phyloP scores from a whole-genome alignment of 495 filamentous ascomycete genomes.

The Hypomontagnella monticulosa region DNA sequence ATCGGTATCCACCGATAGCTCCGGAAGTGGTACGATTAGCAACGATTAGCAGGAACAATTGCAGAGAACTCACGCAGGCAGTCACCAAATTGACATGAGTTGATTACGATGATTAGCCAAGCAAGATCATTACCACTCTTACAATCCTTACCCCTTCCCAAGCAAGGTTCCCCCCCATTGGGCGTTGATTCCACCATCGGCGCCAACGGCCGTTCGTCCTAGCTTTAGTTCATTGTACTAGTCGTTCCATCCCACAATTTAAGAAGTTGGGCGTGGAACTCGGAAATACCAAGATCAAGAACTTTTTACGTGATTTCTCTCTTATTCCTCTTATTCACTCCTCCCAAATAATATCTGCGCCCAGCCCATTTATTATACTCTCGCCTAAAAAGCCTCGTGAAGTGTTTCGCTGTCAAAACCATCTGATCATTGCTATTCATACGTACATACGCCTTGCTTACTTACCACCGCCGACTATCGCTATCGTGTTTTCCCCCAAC shows the following conservation, averaged over 20 bases:
- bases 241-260: constrained; percentile 36
- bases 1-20: constrained; percentile 37
- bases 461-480: constrained; percentile 18
- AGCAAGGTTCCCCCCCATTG: constrained; percentile 2
- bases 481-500: constrained; percentile 28
- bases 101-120: background rate
- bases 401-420: background rate
- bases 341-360: background rate
- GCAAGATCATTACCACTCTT: background rate
- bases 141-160: background rate
- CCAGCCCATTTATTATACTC: constrained; percentile 6
- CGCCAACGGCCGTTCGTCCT: constrained; percentile 8
- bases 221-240: background rate
- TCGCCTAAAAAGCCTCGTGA: background rate
- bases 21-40: constrained; percentile 35
- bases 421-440: background rate
- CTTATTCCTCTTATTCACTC: constrained; percentile 4
- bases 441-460: constrained; percentile 19
- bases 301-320: background rate
- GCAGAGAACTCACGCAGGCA: constrained; percentile 10
- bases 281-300: constrained; percentile 18
- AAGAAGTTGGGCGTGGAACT: constrained; percentile 27
- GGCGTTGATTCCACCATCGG: constrained; percentile 31
- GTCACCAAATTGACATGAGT: constrained; percentile 3
- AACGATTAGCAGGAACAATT: constrained; percentile 10